Base-by-base conservation (phyloP, 345 rosid genomes). In the Clausena lansium region DNA sequence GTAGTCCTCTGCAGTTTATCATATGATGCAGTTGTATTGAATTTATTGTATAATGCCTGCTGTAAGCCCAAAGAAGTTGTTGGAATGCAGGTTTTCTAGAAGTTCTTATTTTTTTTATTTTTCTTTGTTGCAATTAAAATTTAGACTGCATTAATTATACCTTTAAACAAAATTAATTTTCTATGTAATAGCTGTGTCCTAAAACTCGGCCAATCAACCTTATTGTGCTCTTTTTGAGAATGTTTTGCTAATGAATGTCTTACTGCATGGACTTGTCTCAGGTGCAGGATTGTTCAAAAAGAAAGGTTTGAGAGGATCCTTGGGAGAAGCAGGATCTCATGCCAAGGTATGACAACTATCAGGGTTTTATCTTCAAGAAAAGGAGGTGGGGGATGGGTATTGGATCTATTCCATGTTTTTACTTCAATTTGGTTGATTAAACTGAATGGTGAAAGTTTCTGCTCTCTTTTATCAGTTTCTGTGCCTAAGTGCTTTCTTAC, bases 281-380 rank as follows among this genome's bases (percentile, higher is more conserved):
- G 98, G 95, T 80, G 87, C 93, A 2, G 98, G 98, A 68, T 85
- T 94, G 91, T 25, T 94, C 74, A 88, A 86, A 85, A 96, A 83
- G 87, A 88, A 89, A 83, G 91, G 98, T 66, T 91, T 92, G 50
- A 90, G 86, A 85, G 97, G 97, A 77, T 92, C 97, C 54, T 85
- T 94, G 71, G 89, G 62, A 28, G 97, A 91, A 55, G 97, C 99
- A 39, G 97, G 95, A 70, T 86, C 97, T 75, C 83, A 84, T 87
- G 99, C 99, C 22, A 95, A 93, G 97, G 98, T 95, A 79, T 73
- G 20, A n/a, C 54, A 73, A 67, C 19, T 58, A 32, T 32, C 47
- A 36, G 32, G 47, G 38, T 68, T 57, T 73, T 60, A 38, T 76
- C 47, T 32, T 74, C 39, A 57, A 15, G 58, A 60, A 9, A 17